A percentile compares a stretch with the other conserved stretches of the same genome.
Evolutionary conservation across 768 basidiomycete genomes (phyloP).

Genomic region (Rhodotorula diobovata): DNA sequence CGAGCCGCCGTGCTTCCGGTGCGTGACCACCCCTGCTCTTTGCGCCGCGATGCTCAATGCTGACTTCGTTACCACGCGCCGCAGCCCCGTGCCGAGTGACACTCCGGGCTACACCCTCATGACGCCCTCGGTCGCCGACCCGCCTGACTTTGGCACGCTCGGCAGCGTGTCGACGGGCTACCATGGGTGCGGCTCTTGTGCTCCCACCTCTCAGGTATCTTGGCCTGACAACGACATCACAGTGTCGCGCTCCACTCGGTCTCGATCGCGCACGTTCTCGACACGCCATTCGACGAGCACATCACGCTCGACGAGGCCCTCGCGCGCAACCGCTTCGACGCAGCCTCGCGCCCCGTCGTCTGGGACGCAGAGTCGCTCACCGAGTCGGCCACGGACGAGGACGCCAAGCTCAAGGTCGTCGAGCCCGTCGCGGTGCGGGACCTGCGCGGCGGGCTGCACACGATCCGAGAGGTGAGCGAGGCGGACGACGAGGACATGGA

Average conservation of each 20-base stretch:
- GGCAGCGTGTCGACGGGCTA: slow-evolving; percentile 33
- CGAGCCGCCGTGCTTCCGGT: slow-evolving; percentile 68
- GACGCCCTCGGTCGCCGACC: slow-evolving; percentile 18
- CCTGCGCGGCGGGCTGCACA: neutral
- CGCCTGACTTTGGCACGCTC: slow-evolving; percentile 28
- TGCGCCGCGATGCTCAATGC: rapidly evolving
- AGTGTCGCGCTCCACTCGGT: slow-evolving; percentile 40
- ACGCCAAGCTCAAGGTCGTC: slow-evolving; percentile 4
- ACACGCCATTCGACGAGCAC: slow-evolving; percentile 56
- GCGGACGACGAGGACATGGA: neutral
- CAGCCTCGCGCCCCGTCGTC: slow-evolving; percentile 51
- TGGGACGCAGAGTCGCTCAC: slow-evolving; percentile 37
- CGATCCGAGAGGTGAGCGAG: neutral
- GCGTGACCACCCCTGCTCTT: neutral
- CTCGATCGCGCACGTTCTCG: slow-evolving; percentile 57
- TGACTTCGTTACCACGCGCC: neutral
- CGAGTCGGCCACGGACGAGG: slow-evolving; percentile 7
- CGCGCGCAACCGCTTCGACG: slow-evolving; percentile 54
- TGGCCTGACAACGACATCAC: neutral
- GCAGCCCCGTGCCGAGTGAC: slow-evolving; percentile 1
- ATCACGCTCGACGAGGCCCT: slow-evolving; percentile 19
- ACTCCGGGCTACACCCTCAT: slow-evolving; percentile 27
- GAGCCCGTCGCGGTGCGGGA: slow-evolving; percentile 17
- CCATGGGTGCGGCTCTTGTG: slow-evolving; percentile 31
- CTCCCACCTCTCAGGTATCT: neutral